Evolutionary conservation across 192 early-diverging fungal species (phyloP), one percentile per base, ranked within the genome.

Genomic region (Coemansia aciculifera): DNA sequence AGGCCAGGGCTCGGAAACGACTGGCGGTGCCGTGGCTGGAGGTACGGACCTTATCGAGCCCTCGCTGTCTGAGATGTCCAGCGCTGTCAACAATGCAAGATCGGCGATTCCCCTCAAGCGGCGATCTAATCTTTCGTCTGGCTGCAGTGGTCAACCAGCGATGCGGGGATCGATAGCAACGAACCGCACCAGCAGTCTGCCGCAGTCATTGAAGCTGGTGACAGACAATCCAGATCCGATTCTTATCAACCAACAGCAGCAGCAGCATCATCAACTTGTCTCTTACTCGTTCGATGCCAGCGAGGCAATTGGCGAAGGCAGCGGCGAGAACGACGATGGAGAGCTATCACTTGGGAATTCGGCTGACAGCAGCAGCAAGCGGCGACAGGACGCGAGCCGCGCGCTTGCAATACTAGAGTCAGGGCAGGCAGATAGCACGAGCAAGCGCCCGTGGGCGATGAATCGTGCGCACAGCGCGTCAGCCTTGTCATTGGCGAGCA

Each of bases 391-490:
- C 52, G 29, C 52, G 9, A 15, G 29, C 52, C 29, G 31, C 52
- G 52, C 52, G 5, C 27, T 56, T 24, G 31, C 52, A 3, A 32
- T 32, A 8, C 27, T 56, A 13, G 52, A 56, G 15, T 56, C 52
- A 1, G 52, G 52, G 52, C 52, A 56, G 29, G 23, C 46, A 6
- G 46, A 19, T 9, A 8, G 46, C 46, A 21, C 19, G 2, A 23
- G 21, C 46, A 49, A 49, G 49, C 67, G 64, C 43, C 79, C 73
- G 2, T 81, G 79, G 79, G 68, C 74, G 1, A 52, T 24, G 27
- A 52, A 74, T 29, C 70, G 67, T 34, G 63, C 64, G 23, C 73
- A 73, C 71, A 81, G 68, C 59, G 38, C 66, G n/a, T 81, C 79
- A 0, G 57, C 71, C 10, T 32, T 66, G 15, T 81, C 79, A 9